Evolutionary conservation across 306 rosid genomes (phyloP), one percentile per base, ranked within the genome.

Genomic region (Dalbergia cultrata): DNA sequence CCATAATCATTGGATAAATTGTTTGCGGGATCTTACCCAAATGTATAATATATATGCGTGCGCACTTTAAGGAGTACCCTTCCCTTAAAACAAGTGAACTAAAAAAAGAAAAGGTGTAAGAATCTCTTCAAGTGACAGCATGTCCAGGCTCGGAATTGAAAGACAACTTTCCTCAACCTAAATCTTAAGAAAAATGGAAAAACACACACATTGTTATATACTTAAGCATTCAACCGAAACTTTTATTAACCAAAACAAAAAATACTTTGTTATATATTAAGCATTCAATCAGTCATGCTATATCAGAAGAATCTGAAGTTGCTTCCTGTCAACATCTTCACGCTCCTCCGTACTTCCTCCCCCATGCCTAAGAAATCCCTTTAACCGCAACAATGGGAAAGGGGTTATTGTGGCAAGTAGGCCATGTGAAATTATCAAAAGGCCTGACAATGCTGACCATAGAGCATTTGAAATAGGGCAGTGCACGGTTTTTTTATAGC

Each of bases 321-420:
- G 50, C 33, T 44, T 12, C 3, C 26, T n/a, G 16, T 22, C 59
- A 70, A 57, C 26, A 58, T 59, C 53, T 69, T 45, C 34, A 19
- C 43, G 54, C 54, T 57, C 53, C n/a, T 21, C 41, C 3, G 60
- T 56, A 65, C 74, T 54, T 39, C 31, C 9, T 52, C 44, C 31
- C 17, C 44, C 45, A 60, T 79, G 6, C 76, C 63, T 44, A 45
- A 44, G 62, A 33, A 78, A 68, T 58, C 21, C 13, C 59, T 22
- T 0, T 37, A 72, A 67, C 31, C 75, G 57, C 52, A 77, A 66
- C 58, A 67, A 53, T 14, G 44, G 13, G 9, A 77, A 39, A 41
- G 5, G n/a, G 75, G 68, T 78, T 44, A 22, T 57, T 47, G 76
- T 45, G 22, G 56, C 22, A 33, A 33, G 64, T 60, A 34, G 77